Conservation (phyloP, 2,329 filamentous ascomycete species). For the Bimuria novae-zelandiae region DNA sequence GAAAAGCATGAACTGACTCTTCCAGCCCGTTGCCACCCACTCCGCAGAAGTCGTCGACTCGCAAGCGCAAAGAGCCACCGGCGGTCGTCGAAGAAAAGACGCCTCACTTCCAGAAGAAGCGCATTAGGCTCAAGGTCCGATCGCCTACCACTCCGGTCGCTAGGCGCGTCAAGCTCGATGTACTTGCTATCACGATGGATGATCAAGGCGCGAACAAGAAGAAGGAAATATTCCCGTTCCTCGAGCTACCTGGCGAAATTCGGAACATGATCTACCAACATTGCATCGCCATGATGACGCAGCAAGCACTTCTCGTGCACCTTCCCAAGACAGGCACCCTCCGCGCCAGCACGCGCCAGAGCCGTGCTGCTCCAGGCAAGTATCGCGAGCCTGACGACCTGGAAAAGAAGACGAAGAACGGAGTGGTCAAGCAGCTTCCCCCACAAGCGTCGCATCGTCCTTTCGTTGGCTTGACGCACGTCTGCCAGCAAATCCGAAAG, state of each 20-base stretch:
- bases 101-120: background rate
- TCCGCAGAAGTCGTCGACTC: background rate
- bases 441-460: constrained; percentile 25
- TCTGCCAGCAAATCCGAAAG: constrained; percentile 27
- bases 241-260: constrained; percentile 21
- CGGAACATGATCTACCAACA: constrained; percentile 34
- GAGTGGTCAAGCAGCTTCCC: background rate
- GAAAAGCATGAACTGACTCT: background rate
- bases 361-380: constrained; percentile 19
- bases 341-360: constrained; percentile 27
- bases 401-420: constrained; percentile 1
- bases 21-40: constrained; percentile 1
- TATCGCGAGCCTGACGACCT: background rate
- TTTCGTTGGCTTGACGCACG: constrained; percentile 32
- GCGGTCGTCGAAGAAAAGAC: background rate
- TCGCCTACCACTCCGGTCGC: background rate
- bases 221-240: constrained; percentile 9
- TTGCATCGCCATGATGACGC: constrained; percentile 5
- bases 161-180: background rate
- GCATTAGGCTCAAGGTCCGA: background rate
- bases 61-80: constrained; percentile 3
- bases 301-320: constrained; percentile 32
- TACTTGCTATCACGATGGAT: constrained; percentile 1
- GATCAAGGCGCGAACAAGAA: background rate
- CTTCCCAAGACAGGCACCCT: constrained; percentile 32